Evolutionary conservation across 306 rosid species (phyloP), one percentile per base, ranked within the genome.

Genomic region (Cucurbita moschata): DNA sequence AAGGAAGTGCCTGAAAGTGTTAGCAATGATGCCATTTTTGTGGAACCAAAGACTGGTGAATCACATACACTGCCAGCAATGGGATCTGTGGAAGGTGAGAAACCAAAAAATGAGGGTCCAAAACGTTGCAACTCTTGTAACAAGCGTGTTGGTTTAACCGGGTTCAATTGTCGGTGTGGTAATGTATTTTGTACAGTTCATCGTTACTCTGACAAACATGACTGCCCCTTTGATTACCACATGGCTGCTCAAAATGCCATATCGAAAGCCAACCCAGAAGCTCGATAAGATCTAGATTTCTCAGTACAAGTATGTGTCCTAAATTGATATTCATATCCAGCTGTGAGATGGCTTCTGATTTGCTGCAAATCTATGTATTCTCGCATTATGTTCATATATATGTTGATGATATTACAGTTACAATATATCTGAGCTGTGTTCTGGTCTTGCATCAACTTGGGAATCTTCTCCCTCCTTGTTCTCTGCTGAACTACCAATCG

Each of bases 181-280:
- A 79, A 82, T 73, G 85, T 88, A 49, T 90, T 81, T 80, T 92
- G 98, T 69, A 82, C 90, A 38, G 83, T 85, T 44, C 96, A 92
- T 85, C 98, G 96, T 75, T 92, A 88, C 82, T 92, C 96, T 3
- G 96, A 89, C 88, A 92, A 92, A 64, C 98, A 92, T 63, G 74
- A 77, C 30, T 92, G 98, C 75, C 84, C 89, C 26, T 88, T 85
- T 63, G 98, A 92, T 71, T 92, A 92, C 73, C 96, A 86, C 69
- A 85, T 92, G 79, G 98, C 90, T 76, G 98, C 87, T 12, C 86
- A 81, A 8, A 87, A 88, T 79, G 96, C 96, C 39, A 87, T 92
- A 55, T 88, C 95, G 19, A 88, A 85, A 83, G 96, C 95, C 83
- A 92, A 92, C 82, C 57, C 89, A 89, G 82, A 92, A 92, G 86